Evolutionary conservation across 1,284 basidiomycete genomes (phyloP).

Genomic region (Pyrrhoderma noxium): DNA sequence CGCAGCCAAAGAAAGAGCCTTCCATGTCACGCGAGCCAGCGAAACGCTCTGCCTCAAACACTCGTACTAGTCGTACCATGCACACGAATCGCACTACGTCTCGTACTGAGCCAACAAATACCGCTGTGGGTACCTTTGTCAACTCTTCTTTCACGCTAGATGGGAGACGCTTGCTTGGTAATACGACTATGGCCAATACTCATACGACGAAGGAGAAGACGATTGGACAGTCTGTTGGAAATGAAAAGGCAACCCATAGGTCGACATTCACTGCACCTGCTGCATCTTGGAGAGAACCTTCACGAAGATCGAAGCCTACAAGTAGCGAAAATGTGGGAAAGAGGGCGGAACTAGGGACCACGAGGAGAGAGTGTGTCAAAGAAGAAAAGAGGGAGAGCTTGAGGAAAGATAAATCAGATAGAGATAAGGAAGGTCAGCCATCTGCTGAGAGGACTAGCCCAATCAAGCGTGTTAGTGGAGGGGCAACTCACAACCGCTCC

Average conservation of each 20-base stretch:
- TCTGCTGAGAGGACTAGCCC: neutral
- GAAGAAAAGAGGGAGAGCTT: neutral
- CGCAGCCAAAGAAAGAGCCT: neutral
- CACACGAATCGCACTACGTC: neutral
- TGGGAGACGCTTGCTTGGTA: slow-evolving; percentile 1
- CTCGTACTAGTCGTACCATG: neutral
- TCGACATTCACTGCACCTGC: slow-evolving; percentile 9
- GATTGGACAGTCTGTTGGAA: neutral
- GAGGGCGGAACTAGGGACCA: neutral
- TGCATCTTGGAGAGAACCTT: neutral
- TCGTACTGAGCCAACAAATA: neutral
- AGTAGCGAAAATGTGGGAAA: neutral
- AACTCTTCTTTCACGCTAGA: neutral
- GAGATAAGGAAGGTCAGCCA: neutral
- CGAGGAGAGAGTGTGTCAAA: neutral
- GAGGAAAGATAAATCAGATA: neutral
- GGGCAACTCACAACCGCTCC: neutral
- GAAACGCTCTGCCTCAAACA: neutral
- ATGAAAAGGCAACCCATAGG: slow-evolving; percentile 3
- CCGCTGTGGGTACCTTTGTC: neutral
- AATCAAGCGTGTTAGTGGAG: neutral
- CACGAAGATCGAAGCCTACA: neutral
- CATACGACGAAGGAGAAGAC: neutral
- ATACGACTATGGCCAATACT: neutral
- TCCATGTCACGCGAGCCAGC: too few species aligned